phyloP scores from a whole-genome alignment of 2,329 filamentous ascomycete genomes.

The Colletotrichum tropicale region DNA sequence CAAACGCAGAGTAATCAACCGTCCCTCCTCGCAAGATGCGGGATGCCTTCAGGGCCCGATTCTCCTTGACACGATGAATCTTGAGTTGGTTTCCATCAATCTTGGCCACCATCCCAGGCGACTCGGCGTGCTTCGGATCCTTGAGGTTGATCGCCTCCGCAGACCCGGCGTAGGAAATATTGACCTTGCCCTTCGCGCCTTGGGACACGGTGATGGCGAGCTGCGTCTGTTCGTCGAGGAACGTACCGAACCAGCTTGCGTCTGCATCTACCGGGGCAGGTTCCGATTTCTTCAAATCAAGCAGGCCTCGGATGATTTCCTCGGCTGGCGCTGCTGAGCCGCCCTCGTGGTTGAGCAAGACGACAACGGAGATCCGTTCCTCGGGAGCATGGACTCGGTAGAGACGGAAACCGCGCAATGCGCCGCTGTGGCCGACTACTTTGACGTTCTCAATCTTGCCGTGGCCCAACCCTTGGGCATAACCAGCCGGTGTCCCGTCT shows the following conservation, averaged over 20 bases:
- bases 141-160: constrained; percentile 27
- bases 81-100: constrained; percentile 33
- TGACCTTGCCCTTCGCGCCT: constrained; percentile 28
- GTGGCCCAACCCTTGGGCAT: constrained; percentile 40
- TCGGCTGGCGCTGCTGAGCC: constrained; percentile 29
- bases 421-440: constrained; percentile 43
- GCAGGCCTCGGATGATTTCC: constrained; percentile 32
- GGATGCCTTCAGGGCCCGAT: neutral
- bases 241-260: constrained; percentile 36
- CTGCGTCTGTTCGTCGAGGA: constrained; percentile 39
- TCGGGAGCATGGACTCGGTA: constrained; percentile 36
- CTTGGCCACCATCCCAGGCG: constrained; percentile 25
- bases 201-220: constrained; percentile 32
- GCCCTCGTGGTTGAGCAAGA: constrained; percentile 43
- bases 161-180: constrained; percentile 31
- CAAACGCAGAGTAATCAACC: constrained; percentile 27
- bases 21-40: neutral
- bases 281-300: constrained; percentile 27
- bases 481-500: constrained; percentile 38
- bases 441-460: constrained; percentile 27
- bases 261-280: constrained; percentile 7
- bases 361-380: constrained; percentile 40
- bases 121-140: constrained; percentile 24
- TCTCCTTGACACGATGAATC: constrained; percentile 29
- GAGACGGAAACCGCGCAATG: constrained; percentile 43